Conservation (phyloP, 1,284 basidiomycete genomes). For the Vanrija pseudolonga region DNA sequence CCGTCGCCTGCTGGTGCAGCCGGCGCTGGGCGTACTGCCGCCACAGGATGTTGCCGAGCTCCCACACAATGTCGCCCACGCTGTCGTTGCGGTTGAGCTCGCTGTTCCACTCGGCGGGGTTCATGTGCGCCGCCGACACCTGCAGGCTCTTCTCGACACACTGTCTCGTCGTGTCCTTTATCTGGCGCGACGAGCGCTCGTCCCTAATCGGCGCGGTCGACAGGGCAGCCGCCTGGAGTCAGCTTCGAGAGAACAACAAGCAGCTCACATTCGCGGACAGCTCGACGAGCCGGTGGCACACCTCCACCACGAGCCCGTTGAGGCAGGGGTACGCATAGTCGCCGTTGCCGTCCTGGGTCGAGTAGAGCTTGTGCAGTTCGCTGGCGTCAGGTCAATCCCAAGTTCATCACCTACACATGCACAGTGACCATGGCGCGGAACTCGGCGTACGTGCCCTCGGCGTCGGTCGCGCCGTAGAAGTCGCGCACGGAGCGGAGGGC, state of each 20-base stretch:
- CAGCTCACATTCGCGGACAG: conserved; percentile 17
- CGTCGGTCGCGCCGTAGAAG: background rate
- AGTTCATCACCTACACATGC: conserved; percentile 17
- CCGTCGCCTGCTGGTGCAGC: conserved; percentile 40
- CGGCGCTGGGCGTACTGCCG: conserved; percentile 40
- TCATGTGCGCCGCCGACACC: conserved; percentile 23
- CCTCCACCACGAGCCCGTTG: conserved; percentile 25
- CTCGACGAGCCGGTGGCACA: conserved; percentile 3
- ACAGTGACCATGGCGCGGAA: conserved; percentile 24
- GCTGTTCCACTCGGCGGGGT: conserved; percentile 19
- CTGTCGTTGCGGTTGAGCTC: conserved; percentile 3
- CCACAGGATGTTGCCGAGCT: conserved; percentile 37
- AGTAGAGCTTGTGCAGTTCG: conserved; percentile 37
- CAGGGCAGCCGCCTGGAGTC: conserved; percentile 23
- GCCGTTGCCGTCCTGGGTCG: conserved; percentile 16
- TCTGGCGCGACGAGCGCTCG: conserved; percentile 29
- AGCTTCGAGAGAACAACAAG: background rate
- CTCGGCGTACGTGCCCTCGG: conserved; percentile 16
- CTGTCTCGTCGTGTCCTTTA: conserved; percentile 39
- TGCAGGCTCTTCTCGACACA: conserved; percentile 36
- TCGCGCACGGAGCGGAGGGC: conserved; percentile 24
- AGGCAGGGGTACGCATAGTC: conserved; percentile 29
- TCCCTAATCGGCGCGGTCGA: conserved; percentile 30
- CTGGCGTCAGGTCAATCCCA: conserved; percentile 9
- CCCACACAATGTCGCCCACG: conserved; percentile 37